Evolutionary conservation across 192 early-diverging fungal genomes (phyloP).

Genomic region (Linnemannia hyalina): DNA sequence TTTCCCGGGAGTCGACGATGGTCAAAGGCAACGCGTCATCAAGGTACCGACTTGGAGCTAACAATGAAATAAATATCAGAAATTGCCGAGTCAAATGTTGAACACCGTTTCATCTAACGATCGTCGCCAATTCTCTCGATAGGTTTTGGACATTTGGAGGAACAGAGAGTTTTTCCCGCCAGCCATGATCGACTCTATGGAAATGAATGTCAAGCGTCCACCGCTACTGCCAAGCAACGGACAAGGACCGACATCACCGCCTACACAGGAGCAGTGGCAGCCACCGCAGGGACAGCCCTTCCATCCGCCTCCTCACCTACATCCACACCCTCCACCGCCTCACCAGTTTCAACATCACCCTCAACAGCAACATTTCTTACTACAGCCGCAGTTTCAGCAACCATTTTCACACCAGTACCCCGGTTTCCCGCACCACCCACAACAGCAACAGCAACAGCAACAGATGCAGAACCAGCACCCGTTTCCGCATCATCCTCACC

Average conservation of each 20-base stretch:
- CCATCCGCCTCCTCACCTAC: background rate
- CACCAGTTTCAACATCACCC: background rate
- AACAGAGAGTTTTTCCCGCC: slow-evolving; percentile 49
- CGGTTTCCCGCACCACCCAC: background rate
- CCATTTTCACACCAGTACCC: background rate
- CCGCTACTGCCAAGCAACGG: slow-evolving; percentile 5
- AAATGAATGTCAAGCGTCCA: slow-evolving; percentile 40
- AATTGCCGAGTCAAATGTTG: background rate
- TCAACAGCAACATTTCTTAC: slow-evolving; percentile 7
- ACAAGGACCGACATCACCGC: background rate
- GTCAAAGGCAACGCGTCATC: slow-evolving; percentile 58
- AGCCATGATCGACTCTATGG: slow-evolving; percentile 41
- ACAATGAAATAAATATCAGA: background rate
- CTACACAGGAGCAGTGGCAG: slow-evolving; percentile 3
- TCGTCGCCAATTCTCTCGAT: background rate
- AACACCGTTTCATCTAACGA: background rate
- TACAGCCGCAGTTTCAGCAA: slow-evolving; percentile 1
- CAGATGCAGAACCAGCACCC: background rate
- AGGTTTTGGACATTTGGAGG: slow-evolving; percentile 61
- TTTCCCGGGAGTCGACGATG: slow-evolving; percentile 55
- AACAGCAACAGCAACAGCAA: background rate
- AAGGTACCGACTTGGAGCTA: slow-evolving; percentile 47
- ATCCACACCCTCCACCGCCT: background rate
- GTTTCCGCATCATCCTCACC: slow-evolving; percentile 13
- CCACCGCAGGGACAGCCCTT: background rate